phyloP scores from a whole-genome alignment of 177 flowering plant species.

The Tripterygium wilfordii region DNA sequence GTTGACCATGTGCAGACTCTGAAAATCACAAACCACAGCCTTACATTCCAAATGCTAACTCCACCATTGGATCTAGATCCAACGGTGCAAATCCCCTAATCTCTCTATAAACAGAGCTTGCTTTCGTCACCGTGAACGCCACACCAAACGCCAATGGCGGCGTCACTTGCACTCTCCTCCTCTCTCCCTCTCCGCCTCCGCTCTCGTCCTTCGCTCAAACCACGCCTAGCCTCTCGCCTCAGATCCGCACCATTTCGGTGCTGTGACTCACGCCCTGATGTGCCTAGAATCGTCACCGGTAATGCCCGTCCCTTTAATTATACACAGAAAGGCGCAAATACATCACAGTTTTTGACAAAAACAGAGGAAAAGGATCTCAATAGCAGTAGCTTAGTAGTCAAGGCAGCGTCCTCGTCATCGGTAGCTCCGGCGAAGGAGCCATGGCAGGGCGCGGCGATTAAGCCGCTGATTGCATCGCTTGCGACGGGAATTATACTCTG shows the following conservation, averaged over 20 bases:
- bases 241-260: conserved; percentile 12
- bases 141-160: conserved; percentile 28
- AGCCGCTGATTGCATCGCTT: conserved; percentile 75
- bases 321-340: too few species aligned
- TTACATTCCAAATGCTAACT: conserved; percentile 5
- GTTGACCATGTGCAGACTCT: background rate
- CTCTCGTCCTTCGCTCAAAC: conserved; percentile 16
- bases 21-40: background rate
- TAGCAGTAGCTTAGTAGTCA: conserved; percentile 23
- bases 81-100: conserved; percentile 9
- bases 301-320: background rate
- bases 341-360: background rate
- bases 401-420: conserved; percentile 16
- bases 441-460: conserved; percentile 85
- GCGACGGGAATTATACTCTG: conserved; percentile 78
- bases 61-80: conserved; percentile 22
- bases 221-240: background rate
- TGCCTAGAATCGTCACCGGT: background rate
- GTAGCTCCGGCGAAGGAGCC: conserved; percentile 30
- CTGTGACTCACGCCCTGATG: background rate
- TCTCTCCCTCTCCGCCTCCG: conserved; percentile 26
- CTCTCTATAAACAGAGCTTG: background rate
- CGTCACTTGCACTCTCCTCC: conserved; percentile 49
- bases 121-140: background rate
- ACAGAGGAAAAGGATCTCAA: conserved; percentile 5